Base-by-base conservation (phyloP, 257 asterid genomes). In the Ilex asprella region DNA sequence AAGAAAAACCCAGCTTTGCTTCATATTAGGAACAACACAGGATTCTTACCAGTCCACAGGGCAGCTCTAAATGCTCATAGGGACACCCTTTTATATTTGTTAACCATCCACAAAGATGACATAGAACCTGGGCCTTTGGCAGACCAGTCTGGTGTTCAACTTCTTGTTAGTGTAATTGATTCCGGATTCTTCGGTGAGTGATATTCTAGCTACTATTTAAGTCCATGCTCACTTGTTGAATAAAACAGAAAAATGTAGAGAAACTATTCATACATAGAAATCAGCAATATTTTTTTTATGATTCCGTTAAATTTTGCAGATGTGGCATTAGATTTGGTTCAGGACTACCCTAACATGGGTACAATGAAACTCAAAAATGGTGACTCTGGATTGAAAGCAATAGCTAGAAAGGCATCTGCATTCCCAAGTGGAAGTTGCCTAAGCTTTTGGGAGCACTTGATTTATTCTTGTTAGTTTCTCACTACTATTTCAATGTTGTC, bases 261-360 rank as follows among this genome's bases (percentile, higher is more conserved):
- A 21, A 21, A 35, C 8, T 35, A 35, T 35, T 3, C 41, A 35
- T 4, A 3, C 5, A 35, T 35, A 35, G 41, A 35, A 35, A 35
- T 35, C 41, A 35, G 8, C 41, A 35, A 8, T 4, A 35, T 35
- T 35, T 35, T 35, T 35, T 35, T 35, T 21, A 21, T 21, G 27
- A 21, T 21, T 21, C 27, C 27, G 27, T 21, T 21, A 21, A 21
- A 21, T 21, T 21, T 50, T 50, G 13, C 55, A 50, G 55, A 50
- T 50, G 55, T 50, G 55, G 55, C 55, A 9, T 50, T 50, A 14
- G 55, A 50, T 50, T 50, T 50, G 55, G 55, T 50, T 50, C n/a
- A 50, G 21, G 0, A 14, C n/a, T 50, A 9, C 16, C 55, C 55
- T 50, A 9, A 50, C 16, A 50, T 50, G 55, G 55, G 14, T 9